A percentile compares a stretch with the other conserved stretches of the same genome.
These are phyloP conservation scores for Linum lewisii DNA, from an alignment of 345 rosid species.

Conservation along the genomic window DNA sequence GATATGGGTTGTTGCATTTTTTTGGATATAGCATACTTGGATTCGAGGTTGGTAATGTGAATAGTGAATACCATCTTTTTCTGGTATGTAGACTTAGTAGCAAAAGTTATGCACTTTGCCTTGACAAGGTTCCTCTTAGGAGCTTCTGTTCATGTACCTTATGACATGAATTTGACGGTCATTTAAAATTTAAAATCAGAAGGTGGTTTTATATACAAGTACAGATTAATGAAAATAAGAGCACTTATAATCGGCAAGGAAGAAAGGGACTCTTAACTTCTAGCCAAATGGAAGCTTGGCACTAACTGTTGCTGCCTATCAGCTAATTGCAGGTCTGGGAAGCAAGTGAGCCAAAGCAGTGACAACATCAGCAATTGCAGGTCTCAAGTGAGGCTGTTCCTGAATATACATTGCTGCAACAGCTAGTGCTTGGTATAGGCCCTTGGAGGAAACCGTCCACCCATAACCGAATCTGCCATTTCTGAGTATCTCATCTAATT, in stretches of 20 bases:
- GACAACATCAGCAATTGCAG: constrained; percentile 4
- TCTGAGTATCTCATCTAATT: neutral
- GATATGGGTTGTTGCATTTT: neutral
- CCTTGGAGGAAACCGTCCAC: constrained; percentile 3
- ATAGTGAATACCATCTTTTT: neutral
- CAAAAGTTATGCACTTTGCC: neutral
- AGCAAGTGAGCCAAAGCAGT: constrained; percentile 2
- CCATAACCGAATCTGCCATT: constrained; percentile 2
- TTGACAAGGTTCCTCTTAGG: neutral
- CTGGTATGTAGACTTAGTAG: neutral
- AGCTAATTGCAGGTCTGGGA: neutral
- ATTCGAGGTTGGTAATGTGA: neutral
- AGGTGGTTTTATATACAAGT: too few relatives aligned
- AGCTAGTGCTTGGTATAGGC: constrained; percentile 8
- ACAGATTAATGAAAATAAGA: too few relatives aligned
- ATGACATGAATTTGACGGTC: neutral
- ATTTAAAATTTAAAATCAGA: too few relatives aligned
- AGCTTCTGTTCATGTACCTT: too few relatives aligned
- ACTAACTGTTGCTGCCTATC: neutral
- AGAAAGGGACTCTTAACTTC: too few relatives aligned
- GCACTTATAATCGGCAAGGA: too few relatives aligned
- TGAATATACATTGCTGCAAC: constrained; percentile 7
- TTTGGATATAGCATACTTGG: neutral
- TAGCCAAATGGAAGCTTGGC: neutral
- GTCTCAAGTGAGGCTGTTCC: constrained; percentile 4